These are phyloP conservation scores for Raffaelea albimanens DNA, from an alignment of 2,329 filamentous ascomycete genomes.

Conservation along the genomic window DNA sequence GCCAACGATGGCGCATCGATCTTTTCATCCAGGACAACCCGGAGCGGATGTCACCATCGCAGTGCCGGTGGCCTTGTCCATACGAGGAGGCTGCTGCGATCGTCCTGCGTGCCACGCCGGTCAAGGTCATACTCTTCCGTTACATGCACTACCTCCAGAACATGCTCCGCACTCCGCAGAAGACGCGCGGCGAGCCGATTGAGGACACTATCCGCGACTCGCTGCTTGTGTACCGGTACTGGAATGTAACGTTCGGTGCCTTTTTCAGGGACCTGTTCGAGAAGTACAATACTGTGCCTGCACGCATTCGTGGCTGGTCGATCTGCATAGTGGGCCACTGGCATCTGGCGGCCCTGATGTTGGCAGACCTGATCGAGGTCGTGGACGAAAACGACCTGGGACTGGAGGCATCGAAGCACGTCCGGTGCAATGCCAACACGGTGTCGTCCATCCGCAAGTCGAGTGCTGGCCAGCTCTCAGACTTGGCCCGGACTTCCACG, in stretches of 20 bases:
- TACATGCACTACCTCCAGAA: conserved; percentile 47
- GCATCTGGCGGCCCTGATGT: conserved; percentile 44
- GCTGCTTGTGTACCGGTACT: conserved; percentile 42
- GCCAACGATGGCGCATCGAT: conserved; percentile 20
- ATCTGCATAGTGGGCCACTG: conserved; percentile 48
- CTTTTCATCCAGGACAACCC: conserved; percentile 26
- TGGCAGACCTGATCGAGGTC: conserved; percentile 42
- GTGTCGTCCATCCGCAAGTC: conserved; percentile 29
- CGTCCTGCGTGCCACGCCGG: conserved; percentile 42
- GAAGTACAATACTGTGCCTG: conserved; percentile 38
- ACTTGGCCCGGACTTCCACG: conserved; percentile 37
- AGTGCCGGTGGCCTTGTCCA: conserved; percentile 42
- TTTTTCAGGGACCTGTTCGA: conserved; percentile 43
- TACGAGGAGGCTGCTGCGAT: conserved; percentile 39
- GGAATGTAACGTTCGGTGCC: conserved; percentile 39
- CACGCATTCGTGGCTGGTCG: conserved; percentile 50
- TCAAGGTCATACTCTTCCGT: conserved; percentile 50
- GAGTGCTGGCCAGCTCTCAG: conserved; percentile 36
- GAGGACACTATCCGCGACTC: conserved; percentile 39
- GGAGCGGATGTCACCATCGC: conserved; percentile 11
- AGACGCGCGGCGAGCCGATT: conserved; percentile 23
- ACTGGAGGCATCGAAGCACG: conserved; percentile 15
- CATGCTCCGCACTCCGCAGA: conserved; percentile 30
- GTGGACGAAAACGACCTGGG: conserved; percentile 32
- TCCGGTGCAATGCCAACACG: conserved; percentile 21